Conservation (phyloP, 768 basidiomycete genomes). For the Lentinula sp. region DNA sequence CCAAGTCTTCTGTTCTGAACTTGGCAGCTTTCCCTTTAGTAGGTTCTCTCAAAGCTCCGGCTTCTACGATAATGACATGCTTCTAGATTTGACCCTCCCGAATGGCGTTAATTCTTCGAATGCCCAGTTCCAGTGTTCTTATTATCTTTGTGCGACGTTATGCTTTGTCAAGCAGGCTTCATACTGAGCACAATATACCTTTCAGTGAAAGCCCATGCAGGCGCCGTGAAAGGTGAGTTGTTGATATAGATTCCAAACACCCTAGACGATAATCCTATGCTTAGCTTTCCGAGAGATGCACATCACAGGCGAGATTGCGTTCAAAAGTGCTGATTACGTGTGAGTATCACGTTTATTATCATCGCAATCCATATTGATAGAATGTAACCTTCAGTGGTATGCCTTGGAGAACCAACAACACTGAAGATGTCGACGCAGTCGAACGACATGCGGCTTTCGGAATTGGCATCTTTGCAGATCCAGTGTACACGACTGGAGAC, state of each 20-base stretch:
- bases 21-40: conserved; percentile 38
- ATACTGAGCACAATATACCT: background rate
- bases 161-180: background rate
- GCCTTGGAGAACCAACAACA: conserved; percentile 39
- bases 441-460: conserved; percentile 46
- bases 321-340: conserved; percentile 50
- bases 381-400: conserved; percentile 24
- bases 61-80: background rate
- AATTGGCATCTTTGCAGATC: conserved; percentile 44
- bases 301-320: conserved; percentile 45
- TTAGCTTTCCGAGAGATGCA: conserved; percentile 39
- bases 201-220: conserved; percentile 41
- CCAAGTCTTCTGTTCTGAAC: conserved; percentile 32
- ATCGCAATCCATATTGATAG: background rate
- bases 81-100: conserved; percentile 31
- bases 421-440: conserved; percentile 36
- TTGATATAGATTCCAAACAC: background rate
- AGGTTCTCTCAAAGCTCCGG: conserved; percentile 6
- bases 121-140: conserved; percentile 36
- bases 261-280: background rate
- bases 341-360: conserved; percentile 12
- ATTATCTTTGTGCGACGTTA: conserved; percentile 31
- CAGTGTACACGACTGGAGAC: conserved; percentile 43
- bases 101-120: conserved; percentile 34
- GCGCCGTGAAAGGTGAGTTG: conserved; percentile 37